These are phyloP conservation scores for Pyricularia grisea DNA, from an alignment of 2,329 filamentous ascomycete species.

Conservation along the genomic window DNA sequence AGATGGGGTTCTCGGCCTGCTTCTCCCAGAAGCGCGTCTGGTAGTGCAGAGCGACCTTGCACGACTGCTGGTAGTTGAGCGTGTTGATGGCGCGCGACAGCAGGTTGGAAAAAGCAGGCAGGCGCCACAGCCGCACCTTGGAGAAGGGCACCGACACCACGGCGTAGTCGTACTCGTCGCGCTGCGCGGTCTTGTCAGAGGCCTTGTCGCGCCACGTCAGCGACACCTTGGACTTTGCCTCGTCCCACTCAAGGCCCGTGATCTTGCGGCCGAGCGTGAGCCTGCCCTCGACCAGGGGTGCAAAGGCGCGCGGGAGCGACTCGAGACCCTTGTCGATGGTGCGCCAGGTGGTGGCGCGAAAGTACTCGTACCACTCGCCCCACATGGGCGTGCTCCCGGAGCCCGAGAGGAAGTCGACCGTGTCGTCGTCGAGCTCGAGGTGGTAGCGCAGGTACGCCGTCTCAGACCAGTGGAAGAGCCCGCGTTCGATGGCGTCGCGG, in stretches of 20 bases:
- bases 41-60: constrained; percentile 59
- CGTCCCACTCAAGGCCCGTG: constrained; percentile 12
- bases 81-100: constrained; percentile 37
- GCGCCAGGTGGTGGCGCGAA: constrained; percentile 15
- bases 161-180: constrained; percentile 47
- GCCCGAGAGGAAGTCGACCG: constrained; percentile 23
- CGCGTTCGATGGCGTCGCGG: constrained; percentile 18
- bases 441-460: constrained; percentile 22
- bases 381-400: constrained; percentile 17
- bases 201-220: constrained; percentile 43
- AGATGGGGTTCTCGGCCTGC: constrained; percentile 40
- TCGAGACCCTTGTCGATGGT: constrained; percentile 24
- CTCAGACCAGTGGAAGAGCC: constrained; percentile 20
- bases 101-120: constrained; percentile 28
- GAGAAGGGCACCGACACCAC: constrained; percentile 56
- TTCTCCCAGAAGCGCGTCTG: constrained; percentile 52
- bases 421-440: constrained; percentile 23
- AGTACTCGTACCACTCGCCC: constrained; percentile 19
- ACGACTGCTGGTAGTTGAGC: constrained; percentile 32
- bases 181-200: constrained; percentile 27
- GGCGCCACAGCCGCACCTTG: constrained; percentile 51
- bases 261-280: constrained; percentile 15
- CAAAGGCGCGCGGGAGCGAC: constrained; percentile 23
- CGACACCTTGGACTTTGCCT: constrained; percentile 35
- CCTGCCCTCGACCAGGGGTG: constrained; percentile 19